Evolutionary conservation across 2,329 filamentous ascomycete species (phyloP), one percentile per base, ranked within the genome.

Genomic region (Cryphonectria nitschkei): DNA sequence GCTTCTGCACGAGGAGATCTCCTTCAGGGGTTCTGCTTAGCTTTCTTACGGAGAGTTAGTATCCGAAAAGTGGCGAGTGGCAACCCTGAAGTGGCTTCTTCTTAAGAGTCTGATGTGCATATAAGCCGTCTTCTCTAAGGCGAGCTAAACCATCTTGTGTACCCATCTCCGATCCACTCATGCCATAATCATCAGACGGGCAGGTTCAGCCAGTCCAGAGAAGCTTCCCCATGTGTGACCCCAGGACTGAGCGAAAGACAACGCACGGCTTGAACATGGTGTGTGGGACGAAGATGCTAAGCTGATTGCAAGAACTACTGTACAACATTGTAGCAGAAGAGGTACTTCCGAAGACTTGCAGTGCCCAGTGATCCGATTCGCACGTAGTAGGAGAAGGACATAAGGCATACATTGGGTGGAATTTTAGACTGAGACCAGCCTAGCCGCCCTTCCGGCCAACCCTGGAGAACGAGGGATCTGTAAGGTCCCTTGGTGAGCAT

Each of bases 291-390:
- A 22, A 29, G n/a, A 64, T 43, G 4, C 61, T 64, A n/a, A 32
- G 34, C 61, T 64, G n/a, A 64, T 46, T 1, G 19, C 61, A 7
- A 32, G 29, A 29, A 22, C 46, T 50, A n/a, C 2, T 32, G 4
- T 46, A 16, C 61, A 64, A 41, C 37, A 14, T 26, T 5, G 16
- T 32, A 29, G 13, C 39, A 64, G 61, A 64, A 26, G n/a, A 16
- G 19, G 14, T 22, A 32, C 11, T 29, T 64, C 61, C 61, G 61
- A 64, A 64, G n/a, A 43, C 61, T 14, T 64, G 61, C 61, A 64
- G 60, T 63, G 4, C 37, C 34, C 34, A 63, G 37, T 43, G 46
- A 9, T 11, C 41, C n/a, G n/a, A 62, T 16, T 39, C 16, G n/a
- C 22, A 29, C 13, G n/a, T 1, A 41, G 61, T 22, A 34, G 32